These are phyloP conservation scores for Vigna radiata DNA, from an alignment of 306 rosid genomes.

Conservation along the genomic window DNA sequence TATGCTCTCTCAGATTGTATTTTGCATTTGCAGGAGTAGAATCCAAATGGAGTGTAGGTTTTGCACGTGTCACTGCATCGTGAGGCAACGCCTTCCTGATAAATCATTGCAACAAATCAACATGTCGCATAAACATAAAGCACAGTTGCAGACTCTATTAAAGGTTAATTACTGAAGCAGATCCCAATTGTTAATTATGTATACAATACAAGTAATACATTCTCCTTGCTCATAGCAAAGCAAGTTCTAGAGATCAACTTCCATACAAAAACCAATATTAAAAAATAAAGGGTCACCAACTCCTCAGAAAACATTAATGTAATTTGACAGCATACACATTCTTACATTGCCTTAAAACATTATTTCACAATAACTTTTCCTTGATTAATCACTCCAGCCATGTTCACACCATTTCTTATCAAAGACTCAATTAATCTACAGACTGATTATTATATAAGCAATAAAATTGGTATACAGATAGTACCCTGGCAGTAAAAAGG, in stretches of 20 bases:
- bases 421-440: background rate
- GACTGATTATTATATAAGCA: no score
- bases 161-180: no score
- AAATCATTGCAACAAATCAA: background rate
- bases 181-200: no score
- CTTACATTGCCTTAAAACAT: background rate
- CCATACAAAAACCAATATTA: background rate
- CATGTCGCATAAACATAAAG: background rate
- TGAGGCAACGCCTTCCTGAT: conserved; percentile 54
- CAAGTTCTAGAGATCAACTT: background rate
- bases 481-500: background rate
- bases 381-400: background rate
- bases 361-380: background rate
- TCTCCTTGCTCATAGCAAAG: background rate
- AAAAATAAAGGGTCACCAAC: background rate
- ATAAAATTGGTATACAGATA: background rate
- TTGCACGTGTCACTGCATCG: conserved; percentile 26
- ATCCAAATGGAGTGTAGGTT: conserved; percentile 39
- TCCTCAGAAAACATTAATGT: background rate
- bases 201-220: background rate
- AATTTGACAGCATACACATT: background rate
- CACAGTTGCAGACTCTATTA: background rate
- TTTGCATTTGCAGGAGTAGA: conserved; percentile 27
- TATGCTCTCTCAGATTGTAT: conserved; percentile 31
- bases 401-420: background rate